Evolutionary conservation across 1,284 basidiomycete genomes (phyloP).

Genomic region (Rhodotorula sp.): DNA sequence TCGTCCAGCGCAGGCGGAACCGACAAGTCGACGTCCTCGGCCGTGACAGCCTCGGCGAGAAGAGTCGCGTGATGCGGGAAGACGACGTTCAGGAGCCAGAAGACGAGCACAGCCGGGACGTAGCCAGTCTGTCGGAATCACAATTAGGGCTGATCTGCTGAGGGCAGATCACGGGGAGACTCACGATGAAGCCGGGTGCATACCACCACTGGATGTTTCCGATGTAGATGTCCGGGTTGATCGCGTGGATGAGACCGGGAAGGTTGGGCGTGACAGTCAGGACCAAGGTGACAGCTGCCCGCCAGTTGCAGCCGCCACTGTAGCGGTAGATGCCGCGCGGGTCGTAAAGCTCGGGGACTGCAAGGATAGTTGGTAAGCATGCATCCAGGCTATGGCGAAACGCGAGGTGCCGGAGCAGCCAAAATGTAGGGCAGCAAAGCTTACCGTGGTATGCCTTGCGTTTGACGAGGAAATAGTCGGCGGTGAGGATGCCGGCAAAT

Average conservation of each 20-base stretch:
- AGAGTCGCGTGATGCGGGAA: constrained; percentile 33
- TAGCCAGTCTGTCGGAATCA: constrained; percentile 9
- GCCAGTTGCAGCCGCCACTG: constrained; percentile 30
- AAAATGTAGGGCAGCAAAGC: too few relatives aligned
- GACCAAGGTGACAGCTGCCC: constrained; percentile 3
- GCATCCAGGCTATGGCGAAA: too few relatives aligned
- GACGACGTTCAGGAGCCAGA: constrained; percentile 20
- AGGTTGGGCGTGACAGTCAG: constrained; percentile 14
- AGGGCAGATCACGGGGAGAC: neutral
- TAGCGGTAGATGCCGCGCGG: constrained; percentile 34
- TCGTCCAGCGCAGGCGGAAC: constrained; percentile 6
- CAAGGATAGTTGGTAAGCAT: too few relatives aligned
- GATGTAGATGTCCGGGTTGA: constrained; percentile 26
- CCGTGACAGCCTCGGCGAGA: constrained; percentile 29
- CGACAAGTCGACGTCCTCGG: constrained; percentile 20
- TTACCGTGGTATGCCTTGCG: constrained; percentile 19
- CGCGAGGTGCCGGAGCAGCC: too few relatives aligned
- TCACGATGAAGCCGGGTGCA: constrained; percentile 11
- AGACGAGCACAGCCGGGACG: constrained; percentile 16
- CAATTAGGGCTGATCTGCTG: neutral
- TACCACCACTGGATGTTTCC: constrained; percentile 27
- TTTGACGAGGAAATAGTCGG: constrained; percentile 38
- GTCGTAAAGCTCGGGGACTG: constrained; percentile 32
- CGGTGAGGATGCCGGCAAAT: constrained; percentile 20
- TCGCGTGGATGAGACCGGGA: constrained; percentile 21